Evolutionary conservation across 2,329 filamentous ascomycete genomes (phyloP).

Genomic region (Diplocarpon mali): DNA sequence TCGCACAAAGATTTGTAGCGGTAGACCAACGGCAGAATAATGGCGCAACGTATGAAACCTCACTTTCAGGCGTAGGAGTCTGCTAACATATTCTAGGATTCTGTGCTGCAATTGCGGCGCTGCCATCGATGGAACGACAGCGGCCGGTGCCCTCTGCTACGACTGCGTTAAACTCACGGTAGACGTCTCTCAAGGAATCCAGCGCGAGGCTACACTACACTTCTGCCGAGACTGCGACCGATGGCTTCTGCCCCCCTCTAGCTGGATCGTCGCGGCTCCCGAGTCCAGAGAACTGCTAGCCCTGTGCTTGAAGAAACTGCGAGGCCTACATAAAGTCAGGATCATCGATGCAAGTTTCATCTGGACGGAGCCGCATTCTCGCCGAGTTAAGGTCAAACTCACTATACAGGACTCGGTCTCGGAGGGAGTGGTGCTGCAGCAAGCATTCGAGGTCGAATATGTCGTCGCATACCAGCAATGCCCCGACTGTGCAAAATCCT

Average conservation of each 20-base stretch:
- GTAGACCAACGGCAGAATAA: not conserved
- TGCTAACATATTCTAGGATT: constrained; percentile 44
- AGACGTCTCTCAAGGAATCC: constrained; percentile 86
- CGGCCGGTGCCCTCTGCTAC: constrained; percentile 81
- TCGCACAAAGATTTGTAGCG: not conserved
- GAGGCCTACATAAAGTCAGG: constrained; percentile 77
- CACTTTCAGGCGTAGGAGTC: not conserved
- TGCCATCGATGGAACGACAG: constrained; percentile 81
- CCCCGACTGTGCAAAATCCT: constrained; percentile 88
- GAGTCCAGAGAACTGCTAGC: constrained; percentile 91
- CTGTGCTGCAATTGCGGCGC: constrained; percentile 97
- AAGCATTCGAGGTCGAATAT: constrained; percentile 91
- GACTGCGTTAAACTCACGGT: constrained; percentile 92
- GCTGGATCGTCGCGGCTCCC: constrained; percentile 73
- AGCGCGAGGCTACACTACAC: constrained; percentile 79
- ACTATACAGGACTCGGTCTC: constrained; percentile 68
- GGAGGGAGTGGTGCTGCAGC: constrained; percentile 64
- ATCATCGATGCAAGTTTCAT: constrained; percentile 95
- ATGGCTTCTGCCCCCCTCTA: constrained; percentile 78
- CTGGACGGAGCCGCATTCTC: constrained; percentile 96
- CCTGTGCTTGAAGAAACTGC: constrained; percentile 78
- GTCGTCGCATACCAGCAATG: constrained; percentile 88
- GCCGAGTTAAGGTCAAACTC: constrained; percentile 86
- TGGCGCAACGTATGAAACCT: not conserved
- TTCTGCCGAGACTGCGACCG: constrained; percentile 91